Conservation (phyloP, 2,329 filamentous ascomycete genomes). For the Diaporthe amygdali region DNA sequence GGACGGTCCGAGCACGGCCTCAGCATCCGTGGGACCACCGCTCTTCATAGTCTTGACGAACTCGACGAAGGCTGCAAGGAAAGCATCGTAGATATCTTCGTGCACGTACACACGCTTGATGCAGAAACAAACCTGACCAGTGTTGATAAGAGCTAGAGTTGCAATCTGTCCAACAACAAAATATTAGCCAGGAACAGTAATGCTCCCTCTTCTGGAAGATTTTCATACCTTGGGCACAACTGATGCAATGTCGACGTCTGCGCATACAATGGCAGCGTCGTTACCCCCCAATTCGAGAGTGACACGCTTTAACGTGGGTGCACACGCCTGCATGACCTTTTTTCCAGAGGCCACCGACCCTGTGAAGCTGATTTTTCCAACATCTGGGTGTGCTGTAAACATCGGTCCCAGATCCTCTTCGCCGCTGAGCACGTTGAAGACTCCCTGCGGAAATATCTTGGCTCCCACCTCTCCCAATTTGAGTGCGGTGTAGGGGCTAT, state of each 20-base stretch:
- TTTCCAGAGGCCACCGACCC: slow-evolving; percentile 41
- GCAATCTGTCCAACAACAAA: slow-evolving; percentile 45
- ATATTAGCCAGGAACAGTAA: too few relatives aligned
- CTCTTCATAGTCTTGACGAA: slow-evolving; percentile 47
- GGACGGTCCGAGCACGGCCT: slow-evolving; percentile 55
- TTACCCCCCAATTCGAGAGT: slow-evolving; percentile 54
- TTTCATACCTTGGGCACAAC: slow-evolving; percentile 36
- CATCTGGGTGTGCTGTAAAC: slow-evolving; percentile 33
- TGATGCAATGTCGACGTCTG: slow-evolving; percentile 49
- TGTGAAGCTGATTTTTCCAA: slow-evolving; percentile 50
- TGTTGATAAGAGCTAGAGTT: slow-evolving; percentile 60
- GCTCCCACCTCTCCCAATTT: slow-evolving; percentile 47
- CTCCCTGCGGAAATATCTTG: slow-evolving; percentile 47
- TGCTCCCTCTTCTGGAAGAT: background rate
- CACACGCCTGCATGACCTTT: slow-evolving; percentile 46
- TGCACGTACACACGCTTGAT: slow-evolving; percentile 62
- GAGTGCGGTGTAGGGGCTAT: slow-evolving; percentile 43
- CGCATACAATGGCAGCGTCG: slow-evolving; percentile 51
- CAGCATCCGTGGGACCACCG: slow-evolving; percentile 24
- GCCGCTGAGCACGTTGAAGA: slow-evolving; percentile 49
- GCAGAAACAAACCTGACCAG: slow-evolving; percentile 60
- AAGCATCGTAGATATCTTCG: slow-evolving; percentile 54
- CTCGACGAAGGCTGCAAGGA: slow-evolving; percentile 51
- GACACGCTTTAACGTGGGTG: slow-evolving; percentile 49
- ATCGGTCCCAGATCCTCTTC: slow-evolving; percentile 47